A percentile compares a stretch with the other conserved stretches of the same genome.
Evolutionary conservation across 352 stramenopile species (phyloP).

Genomic region (Pythium rishiriense): DNA sequence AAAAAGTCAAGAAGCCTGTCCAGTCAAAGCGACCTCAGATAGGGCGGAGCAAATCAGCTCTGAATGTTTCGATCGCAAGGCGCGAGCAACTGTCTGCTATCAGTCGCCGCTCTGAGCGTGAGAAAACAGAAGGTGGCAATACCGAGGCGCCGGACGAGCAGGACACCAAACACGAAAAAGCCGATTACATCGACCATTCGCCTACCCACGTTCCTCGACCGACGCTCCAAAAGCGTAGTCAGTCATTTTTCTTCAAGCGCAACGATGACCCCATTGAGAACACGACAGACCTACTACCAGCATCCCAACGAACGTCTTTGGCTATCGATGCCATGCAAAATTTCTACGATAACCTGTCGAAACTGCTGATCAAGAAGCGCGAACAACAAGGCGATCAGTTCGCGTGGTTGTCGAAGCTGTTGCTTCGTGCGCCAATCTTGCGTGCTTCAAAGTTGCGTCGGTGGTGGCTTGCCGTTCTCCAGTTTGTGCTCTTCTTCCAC

Average conservation of each 20-base stretch:
- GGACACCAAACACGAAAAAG: constrained; percentile 12
- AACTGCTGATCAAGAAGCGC: constrained; percentile 21
- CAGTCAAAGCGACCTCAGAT: constrained; percentile 16
- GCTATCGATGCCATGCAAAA: constrained; percentile 23
- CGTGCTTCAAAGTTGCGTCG: constrained; percentile 35
- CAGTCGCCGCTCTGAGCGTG: constrained; percentile 23
- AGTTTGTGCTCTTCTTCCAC: constrained; percentile 42
- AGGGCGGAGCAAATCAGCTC: constrained; percentile 52
- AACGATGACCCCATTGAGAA: not conserved
- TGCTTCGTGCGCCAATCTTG: constrained; percentile 32
- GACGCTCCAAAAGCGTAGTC: constrained; percentile 12
- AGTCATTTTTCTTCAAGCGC: constrained; percentile 23
- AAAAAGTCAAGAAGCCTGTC: constrained; percentile 1
- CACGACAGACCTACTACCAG: not conserved
- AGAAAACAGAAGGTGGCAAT: constrained; percentile 21
- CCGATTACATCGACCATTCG: constrained; percentile 8
- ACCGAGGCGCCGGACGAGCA: constrained; percentile 1
- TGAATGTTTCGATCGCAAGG: constrained; percentile 33
- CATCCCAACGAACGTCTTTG: constrained; percentile 1
- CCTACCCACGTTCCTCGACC: constrained; percentile 23
- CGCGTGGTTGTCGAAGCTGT: constrained; percentile 22
- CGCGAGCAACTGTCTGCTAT: constrained; percentile 31
- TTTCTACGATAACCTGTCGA: constrained; percentile 27
- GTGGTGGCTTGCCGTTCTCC: constrained; percentile 43
- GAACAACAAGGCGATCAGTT: constrained; percentile 1